phyloP scores from a whole-genome alignment of 495 filamentous ascomycete species.

The Aspergillus biplanus region DNA sequence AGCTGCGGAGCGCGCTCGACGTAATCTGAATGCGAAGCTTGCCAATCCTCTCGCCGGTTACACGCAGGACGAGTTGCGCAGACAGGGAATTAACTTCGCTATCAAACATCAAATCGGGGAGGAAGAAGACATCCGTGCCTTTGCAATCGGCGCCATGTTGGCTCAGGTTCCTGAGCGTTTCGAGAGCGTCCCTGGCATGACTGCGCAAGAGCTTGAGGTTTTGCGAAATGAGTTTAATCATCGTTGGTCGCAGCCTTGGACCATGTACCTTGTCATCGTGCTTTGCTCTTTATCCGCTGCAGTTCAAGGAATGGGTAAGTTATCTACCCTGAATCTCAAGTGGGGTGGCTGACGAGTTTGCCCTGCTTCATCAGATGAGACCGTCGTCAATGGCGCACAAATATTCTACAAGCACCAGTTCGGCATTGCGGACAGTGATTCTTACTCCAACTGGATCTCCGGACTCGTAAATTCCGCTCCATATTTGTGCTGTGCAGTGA shows the following conservation, averaged over 20 bases:
- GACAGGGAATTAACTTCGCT: conserved; percentile 69
- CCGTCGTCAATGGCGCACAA: conserved; percentile 79
- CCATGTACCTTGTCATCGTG: conserved; percentile 70
- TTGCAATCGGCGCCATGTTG: conserved; percentile 74
- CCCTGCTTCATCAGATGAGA: conserved; percentile 62
- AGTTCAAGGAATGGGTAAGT: conserved; percentile 71
- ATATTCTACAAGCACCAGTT: conserved; percentile 72
- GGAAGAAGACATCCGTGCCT: conserved; percentile 64
- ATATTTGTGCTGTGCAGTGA: conserved; percentile 75
- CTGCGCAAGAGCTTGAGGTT: conserved; percentile 57
- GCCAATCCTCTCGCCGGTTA: conserved; percentile 73
- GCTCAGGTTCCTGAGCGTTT: conserved; percentile 61
- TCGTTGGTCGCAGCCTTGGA: conserved; percentile 72
- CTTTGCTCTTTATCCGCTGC: conserved; percentile 66
- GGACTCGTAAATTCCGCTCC: conserved; percentile 67
- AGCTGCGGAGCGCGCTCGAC: conserved; percentile 54
- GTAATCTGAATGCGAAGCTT: conserved; percentile 62
- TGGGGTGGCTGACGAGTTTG: conserved; percentile 28
- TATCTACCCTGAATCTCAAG: background rate
- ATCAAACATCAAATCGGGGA: conserved; percentile 64
- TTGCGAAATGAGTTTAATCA: conserved; percentile 65
- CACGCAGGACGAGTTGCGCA: conserved; percentile 58
- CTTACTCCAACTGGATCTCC: conserved; percentile 60
- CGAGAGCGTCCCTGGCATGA: conserved; percentile 58
- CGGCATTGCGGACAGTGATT: conserved; percentile 56